Percentiles rank a stretch among this genome's conserved stretches.
phyloP scores from a whole-genome alignment of 805 yeast species.

The Pichia kluyveri region DNA sequence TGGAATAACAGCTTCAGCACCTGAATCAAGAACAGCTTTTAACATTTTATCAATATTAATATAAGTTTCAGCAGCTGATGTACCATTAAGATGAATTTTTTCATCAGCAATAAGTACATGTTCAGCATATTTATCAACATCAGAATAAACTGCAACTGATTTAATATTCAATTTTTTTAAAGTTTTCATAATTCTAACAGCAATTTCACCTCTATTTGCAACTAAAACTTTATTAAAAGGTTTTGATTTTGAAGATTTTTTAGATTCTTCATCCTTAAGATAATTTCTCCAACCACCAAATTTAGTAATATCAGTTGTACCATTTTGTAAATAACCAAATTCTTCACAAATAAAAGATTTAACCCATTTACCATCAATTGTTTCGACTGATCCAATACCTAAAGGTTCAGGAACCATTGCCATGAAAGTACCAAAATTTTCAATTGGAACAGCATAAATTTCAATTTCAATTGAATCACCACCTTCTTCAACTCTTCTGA shows the following conservation, averaged over 20 bases:
- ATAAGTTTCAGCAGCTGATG: conserved; percentile 85
- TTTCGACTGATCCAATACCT: conserved; percentile 90
- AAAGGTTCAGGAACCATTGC: conserved; percentile 88
- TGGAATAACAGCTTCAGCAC: conserved; percentile 93
- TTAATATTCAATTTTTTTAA: conserved; percentile 69
- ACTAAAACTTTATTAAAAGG: conserved; percentile 83
- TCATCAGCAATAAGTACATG: conserved; percentile 82
- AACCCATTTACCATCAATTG: conserved; percentile 72
- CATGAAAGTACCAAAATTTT: conserved; percentile 73
- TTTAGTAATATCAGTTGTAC: conserved; percentile 72
- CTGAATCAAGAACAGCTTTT: conserved; percentile 72
- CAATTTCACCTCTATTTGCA: conserved; percentile 97
- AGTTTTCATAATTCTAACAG: conserved; percentile 87
- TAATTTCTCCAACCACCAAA: conserved; percentile 86
- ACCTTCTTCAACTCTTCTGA: conserved; percentile 50
- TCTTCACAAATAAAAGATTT: conserved; percentile 96
- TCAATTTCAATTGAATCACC: conserved; percentile 69
- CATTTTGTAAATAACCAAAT: conserved; percentile 61
- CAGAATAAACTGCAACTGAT: conserved; percentile 84
- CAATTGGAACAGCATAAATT: conserved; percentile 73
- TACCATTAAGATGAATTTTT: conserved; percentile 71
- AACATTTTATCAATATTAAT: conserved; percentile 78
- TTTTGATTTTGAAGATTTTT: conserved; percentile 27
- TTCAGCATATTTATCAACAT: conserved; percentile 79
- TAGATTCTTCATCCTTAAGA: conserved; percentile 25